These are phyloP conservation scores for Candida nemodendra DNA, from an alignment of 805 yeast species.

Conservation along the genomic window DNA sequence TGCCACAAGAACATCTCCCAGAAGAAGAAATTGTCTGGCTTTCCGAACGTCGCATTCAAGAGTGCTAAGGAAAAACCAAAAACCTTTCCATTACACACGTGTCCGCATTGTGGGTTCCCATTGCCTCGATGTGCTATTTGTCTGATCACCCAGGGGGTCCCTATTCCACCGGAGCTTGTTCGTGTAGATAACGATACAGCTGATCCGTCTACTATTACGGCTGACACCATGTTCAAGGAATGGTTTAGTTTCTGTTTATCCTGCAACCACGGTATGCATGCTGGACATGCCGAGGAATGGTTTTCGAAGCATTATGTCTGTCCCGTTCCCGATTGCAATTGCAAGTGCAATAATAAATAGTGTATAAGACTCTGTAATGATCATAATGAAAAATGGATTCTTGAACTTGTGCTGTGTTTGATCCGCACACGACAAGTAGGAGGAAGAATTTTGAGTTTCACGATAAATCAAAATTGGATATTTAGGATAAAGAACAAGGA, in stretches of 20 bases:
- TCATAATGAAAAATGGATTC: too few species aligned
- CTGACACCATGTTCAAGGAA: conserved; percentile 53
- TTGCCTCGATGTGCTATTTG: conserved; percentile 92
- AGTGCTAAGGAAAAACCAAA: conserved; percentile 2
- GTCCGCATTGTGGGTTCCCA: conserved; percentile 86
- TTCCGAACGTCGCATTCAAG: conserved; percentile 5
- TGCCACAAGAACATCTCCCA: conserved; percentile 73
- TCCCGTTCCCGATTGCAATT: conserved; percentile 91
- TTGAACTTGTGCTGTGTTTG: too few species aligned
- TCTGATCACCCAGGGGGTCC: conserved; percentile 71
- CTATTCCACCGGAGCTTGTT: conserved; percentile 45
- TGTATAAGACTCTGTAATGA: too few species aligned
- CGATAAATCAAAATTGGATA: background rate
- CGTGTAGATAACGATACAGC: conserved; percentile 24
- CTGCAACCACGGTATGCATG: conserved; percentile 93
- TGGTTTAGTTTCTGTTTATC: conserved; percentile 92
- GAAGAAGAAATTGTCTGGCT: conserved; percentile 12
- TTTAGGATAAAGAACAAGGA: too few species aligned
- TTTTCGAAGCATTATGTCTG: conserved; percentile 82
- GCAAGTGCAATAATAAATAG: conserved; percentile 64
- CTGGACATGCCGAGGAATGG: conserved; percentile 96
- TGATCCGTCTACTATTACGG: conserved; percentile 16
- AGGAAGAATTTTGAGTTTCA: background rate
- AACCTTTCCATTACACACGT: conserved; percentile 30
- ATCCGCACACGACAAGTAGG: background rate